Conservation (phyloP, 257 asterid species). For the Salvia rosmarinus region DNA sequence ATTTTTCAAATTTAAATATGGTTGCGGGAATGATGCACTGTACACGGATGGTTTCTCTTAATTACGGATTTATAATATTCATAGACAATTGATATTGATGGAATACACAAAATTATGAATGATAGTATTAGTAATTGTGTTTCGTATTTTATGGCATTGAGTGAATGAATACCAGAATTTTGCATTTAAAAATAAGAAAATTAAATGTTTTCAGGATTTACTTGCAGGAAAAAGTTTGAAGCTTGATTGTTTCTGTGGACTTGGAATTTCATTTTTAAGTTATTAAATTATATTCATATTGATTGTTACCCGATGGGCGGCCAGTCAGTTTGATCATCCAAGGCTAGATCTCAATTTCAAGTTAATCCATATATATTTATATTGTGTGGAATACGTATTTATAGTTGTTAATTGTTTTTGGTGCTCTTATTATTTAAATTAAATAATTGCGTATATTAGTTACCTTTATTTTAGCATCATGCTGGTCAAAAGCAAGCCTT, state of each 20-base stretch:
- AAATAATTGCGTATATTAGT: not conserved
- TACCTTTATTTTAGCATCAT: conserved; percentile 27
- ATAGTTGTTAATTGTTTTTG: not conserved
- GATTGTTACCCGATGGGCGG: not conserved
- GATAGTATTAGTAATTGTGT: not conserved
- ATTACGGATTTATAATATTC: not conserved
- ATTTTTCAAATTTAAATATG: too few relatives aligned
- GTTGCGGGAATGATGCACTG: not conserved
- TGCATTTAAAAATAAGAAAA: not conserved
- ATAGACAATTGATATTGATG: not conserved
- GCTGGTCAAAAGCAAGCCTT: conserved; percentile 15
- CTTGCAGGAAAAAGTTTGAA: conserved; percentile 9
- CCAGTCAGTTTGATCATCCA: conserved; percentile 16
- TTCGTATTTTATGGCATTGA: not conserved
- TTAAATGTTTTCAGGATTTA: not conserved
- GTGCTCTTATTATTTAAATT: not conserved
- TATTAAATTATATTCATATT: not conserved
- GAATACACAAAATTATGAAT: not conserved
- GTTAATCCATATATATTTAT: not conserved
- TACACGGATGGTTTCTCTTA: not conserved
- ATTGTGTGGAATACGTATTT: not conserved
- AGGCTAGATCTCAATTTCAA: not conserved
- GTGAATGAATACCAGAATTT: not conserved
- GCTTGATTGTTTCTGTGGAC: conserved; percentile 6
- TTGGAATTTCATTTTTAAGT: not conserved